A percentile compares a stretch with the other conserved stretches of the same genome.
These are phyloP conservation scores for Collybiopsis luxurians DNA, from an alignment of 768 basidiomycete species.

Conservation along the genomic window DNA sequence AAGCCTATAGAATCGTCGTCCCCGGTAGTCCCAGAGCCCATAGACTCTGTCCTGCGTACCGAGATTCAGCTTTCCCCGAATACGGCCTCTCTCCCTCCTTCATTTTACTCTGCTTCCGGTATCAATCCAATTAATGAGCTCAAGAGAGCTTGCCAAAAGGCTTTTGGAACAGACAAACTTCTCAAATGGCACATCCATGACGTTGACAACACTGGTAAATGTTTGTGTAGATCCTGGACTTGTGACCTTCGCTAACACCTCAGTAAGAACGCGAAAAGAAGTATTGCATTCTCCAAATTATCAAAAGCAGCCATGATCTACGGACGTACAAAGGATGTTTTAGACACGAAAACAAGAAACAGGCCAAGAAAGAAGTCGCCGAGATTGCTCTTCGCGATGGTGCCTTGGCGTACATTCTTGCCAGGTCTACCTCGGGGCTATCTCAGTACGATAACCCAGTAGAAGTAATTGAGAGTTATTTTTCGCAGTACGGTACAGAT, in stretches of 20 bases:
- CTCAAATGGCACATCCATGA: background rate
- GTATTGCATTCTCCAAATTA: background rate
- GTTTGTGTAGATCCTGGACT: background rate
- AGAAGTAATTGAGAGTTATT: background rate
- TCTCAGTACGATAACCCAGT: background rate
- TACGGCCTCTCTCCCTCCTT: no score
- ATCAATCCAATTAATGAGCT: no score
- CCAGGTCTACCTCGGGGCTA: background rate
- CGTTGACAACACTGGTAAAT: background rate
- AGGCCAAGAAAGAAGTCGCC: background rate
- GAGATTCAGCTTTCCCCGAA: no score
- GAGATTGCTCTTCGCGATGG: background rate
- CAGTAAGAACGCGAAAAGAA: no score
- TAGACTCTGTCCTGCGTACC: no score
- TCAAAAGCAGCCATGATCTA: background rate
- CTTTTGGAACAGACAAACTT: background rate
- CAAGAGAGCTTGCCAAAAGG: background rate
- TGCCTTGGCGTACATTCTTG: background rate
- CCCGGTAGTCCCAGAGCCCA: no score
- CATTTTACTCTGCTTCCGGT: no score
- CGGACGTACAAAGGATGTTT: background rate
- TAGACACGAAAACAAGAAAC: background rate
- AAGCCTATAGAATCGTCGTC: no score
- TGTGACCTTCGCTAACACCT: background rate
- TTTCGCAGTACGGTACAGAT: background rate